Base-by-base conservation (phyloP, 2,329 filamentous ascomycete species). In the Cordyceps cateniannulata region DNA sequence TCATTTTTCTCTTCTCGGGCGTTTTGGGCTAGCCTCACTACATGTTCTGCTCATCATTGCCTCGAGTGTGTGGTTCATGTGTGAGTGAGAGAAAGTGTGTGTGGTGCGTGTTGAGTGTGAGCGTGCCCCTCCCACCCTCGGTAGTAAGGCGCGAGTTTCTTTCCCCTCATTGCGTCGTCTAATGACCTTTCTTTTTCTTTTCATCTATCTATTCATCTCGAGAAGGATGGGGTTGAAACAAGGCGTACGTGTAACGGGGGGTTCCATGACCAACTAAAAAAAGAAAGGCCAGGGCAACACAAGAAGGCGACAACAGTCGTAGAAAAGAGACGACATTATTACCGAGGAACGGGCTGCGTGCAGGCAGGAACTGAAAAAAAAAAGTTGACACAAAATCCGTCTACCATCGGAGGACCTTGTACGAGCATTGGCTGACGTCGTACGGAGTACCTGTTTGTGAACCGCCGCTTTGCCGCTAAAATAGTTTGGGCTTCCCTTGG, bases 291-390 rank as follows among this genome's bases (percentile, higher is more conserved):
- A 14, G 25, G n/a, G n/a, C 20, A 29, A 54, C 3, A 44, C 27
- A 44, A 40, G n/a, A 12, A 29, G 20, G n/a, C n/a, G n/a, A 44
- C 14, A 42, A 45, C n/a, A 32, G 24, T 16, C 9, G 25, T 20
- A 45, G 2, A 20, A 20, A 45, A 2, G 7, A 42, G 18, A 44
- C 45, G 45, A 57, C 24, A 14, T 59, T 29, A 35, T 59, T 42
- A 24, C 55, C 55, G 55, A 59, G 45, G 55, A 59, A 59, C 55
- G 20, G 55, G 45, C 29, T 32, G 38, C 52, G 45, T 32, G 9
- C 40, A 45, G 40, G n/a, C 40, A 47, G 42, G 53, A 47, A 50
- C 45, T n/a, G 18, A 40, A 24, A 8, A 24, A 38, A 16, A 29
- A n/a, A 12, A 42, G 29, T 25, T 42, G 55, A 48, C 55, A 48